Evolutionary conservation across 75 land plant genomes (phyloP).

Genomic region (Pinus tabuliformis): DNA sequence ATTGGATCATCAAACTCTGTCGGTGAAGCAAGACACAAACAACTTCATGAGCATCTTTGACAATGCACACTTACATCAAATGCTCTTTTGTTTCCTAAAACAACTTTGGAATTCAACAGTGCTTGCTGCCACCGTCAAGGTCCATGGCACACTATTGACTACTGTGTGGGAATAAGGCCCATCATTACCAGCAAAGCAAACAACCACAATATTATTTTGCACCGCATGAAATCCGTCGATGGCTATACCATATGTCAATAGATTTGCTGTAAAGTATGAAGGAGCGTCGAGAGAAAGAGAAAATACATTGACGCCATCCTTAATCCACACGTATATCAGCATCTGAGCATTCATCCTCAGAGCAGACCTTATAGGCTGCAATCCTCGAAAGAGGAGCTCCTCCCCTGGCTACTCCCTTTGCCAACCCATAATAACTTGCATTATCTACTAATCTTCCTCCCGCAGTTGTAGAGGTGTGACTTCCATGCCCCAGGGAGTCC

Average conservation of each 20-base stretch:
- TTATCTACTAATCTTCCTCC: conserved; percentile 24
- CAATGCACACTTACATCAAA: neutral
- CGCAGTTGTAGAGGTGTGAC: conserved; percentile 38
- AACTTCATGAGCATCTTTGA: no score
- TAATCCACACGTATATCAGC: conserved; percentile 13
- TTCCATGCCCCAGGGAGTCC: conserved; percentile 29
- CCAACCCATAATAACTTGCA: conserved; percentile 24
- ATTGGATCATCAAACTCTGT: no score
- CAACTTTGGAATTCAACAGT: conserved; percentile 17
- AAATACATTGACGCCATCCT: conserved; percentile 32
- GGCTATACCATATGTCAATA: conserved; percentile 11
- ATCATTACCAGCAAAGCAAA: conserved; percentile 23
- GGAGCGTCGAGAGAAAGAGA: conserved; percentile 15
- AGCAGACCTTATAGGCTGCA: conserved; percentile 44
- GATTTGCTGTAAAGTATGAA: neutral
- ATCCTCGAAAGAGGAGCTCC: conserved; percentile 42
- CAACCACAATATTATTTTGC: conserved; percentile 12
- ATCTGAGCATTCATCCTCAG: conserved; percentile 6
- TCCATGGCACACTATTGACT: conserved; percentile 25
- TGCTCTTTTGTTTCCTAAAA: neutral
- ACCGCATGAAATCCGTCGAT: conserved; percentile 18
- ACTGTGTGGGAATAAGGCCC: conserved; percentile 11
- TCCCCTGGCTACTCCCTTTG: conserved; percentile 37
- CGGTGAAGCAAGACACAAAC: no score
- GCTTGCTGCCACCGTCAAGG: conserved; percentile 21